Evolutionary conservation across 768 basidiomycete genomes (phyloP), one percentile per base, ranked within the genome.

Genomic region (Hirschioporus abietinus): DNA sequence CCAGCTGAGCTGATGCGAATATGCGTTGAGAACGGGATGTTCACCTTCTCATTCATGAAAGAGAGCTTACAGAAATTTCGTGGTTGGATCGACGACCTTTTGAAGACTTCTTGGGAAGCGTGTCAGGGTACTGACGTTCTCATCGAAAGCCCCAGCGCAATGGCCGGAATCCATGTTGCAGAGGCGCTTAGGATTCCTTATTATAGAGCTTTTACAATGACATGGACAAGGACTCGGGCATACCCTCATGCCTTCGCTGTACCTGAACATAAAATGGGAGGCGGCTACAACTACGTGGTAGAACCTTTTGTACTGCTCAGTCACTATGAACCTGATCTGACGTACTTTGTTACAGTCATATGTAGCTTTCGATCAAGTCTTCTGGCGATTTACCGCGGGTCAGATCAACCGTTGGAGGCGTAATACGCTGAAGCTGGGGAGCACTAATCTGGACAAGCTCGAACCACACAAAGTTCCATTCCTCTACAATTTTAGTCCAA

Each of bases 181-280:
- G 96, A 99, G 74, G 96, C 95, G 1, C 81, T 99, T 17, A 82
- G 81, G 25, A 95, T 99, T 52, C 96, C 96, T 1, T 99, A 96
- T 76, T 99, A 91, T 78, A 83, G 95, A 67, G 95, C 94, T 8
- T 97, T 98, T 75, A 96, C 96, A 0, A 99, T 98, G 97, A 93
- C 93, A 0, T 99, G 96, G 96, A 91, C 93, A 15, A 85, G 96
- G 64, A 99, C 96, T 27, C 86, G 92, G 72, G 95, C 92, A 7
- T 99, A 99, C 76, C 96, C 97, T 1, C 96, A 99, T 74, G 96
- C 96, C 1, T 96, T 99, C 71, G 97, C 95, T 17, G 97, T 98
- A 2, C 97, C 97, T 2, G 97, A 99, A 64, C 88, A 86, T 72
- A 98, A 93, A 90, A 94, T 97, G 89, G 97, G 96, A 12, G 96